Evolutionary conservation across 371 early-diverging fungal species (phyloP).

Genomic region (Sanchytrium tribonematis): DNA sequence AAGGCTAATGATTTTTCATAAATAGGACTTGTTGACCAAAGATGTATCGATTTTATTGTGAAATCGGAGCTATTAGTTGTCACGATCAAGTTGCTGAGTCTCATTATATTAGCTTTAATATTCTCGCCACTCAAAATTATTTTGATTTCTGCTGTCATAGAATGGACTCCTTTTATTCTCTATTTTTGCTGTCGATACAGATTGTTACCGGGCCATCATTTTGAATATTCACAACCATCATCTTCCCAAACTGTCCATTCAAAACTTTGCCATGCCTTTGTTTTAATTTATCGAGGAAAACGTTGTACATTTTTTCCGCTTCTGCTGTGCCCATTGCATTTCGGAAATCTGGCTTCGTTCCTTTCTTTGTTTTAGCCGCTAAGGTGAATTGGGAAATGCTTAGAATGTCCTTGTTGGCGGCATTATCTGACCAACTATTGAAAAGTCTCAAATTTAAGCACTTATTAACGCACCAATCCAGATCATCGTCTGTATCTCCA

Average conservation of each 20-base stretch:
- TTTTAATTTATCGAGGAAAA: slow-evolving; percentile 36
- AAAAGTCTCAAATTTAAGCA: slow-evolving; percentile 43
- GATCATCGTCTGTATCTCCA: slow-evolving; percentile 37
- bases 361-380: slow-evolving; percentile 38
- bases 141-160: too few species aligned
- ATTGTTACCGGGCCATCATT: slow-evolving; percentile 37
- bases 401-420: slow-evolving; percentile 39
- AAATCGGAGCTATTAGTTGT: too few species aligned
- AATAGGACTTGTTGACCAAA: too few species aligned
- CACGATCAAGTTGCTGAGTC: too few species aligned
- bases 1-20: too few species aligned
- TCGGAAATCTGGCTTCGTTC: slow-evolving; percentile 67
- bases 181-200: slow-evolving; percentile 8
- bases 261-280: slow-evolving; percentile 22
- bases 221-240: slow-evolving; percentile 53
- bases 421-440: slow-evolving; percentile 44
- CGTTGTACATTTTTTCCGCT: slow-evolving; percentile 35
- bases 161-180: too few species aligned
- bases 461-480: slow-evolving; percentile 34
- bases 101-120: too few species aligned
- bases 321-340: slow-evolving; percentile 37
- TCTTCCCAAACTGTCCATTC: slow-evolving; percentile 50
- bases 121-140: too few species aligned
- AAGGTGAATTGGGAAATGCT: slow-evolving; percentile 56
- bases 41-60: too few species aligned